Evolutionary conservation across 2,329 filamentous ascomycete genomes (phyloP), one percentile per base, ranked within the genome.

Genomic region (Phaeoacremonium minimum): DNA sequence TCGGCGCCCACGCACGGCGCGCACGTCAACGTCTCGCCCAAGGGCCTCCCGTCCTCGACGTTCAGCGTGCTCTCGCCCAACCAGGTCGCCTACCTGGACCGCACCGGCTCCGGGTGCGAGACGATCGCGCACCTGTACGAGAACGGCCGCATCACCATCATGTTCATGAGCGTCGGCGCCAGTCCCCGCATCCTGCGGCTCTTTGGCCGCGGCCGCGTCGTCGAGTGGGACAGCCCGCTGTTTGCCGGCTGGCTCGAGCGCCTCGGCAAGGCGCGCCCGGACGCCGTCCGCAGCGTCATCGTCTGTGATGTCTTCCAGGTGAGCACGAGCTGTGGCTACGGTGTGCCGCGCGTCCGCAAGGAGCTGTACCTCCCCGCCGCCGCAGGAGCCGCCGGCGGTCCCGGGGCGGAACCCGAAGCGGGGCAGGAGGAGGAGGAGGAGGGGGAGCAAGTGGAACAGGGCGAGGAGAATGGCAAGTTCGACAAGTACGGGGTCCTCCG

Each of bases 21-120:
- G 2, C 85, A 90, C 62, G 68, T 90, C 64, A 90, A 90, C 51
- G 63, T 88, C 37, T 89, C 84, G 1, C 83, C 86, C 33, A 88
- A 90, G 58, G 85, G 85, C 33, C 70, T 83, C 15, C 66, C 77
- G 1, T 67, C 73, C 14, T 63, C 71, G n/a, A 80, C 80, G 18
- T 78, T 86, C 49, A 68, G 75, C 19, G 65, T 86, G 36, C 63
- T 85, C 35, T 60, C 63, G 7, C 67, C 73, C 18, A 82, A 72
- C 42, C 64, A 66, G n/a, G 74, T 72, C 39, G 81, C 77, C 17
- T 90, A 89, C 52, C 68, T 88, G 37, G 85, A 90, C 52, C 75
- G 80, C 42, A 87, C 81, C 2, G 86, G 85, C 18, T 85, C 80
- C 19, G 85, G 85, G 16, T 80, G 73, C 51, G 86, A 91, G 63